A percentile compares a stretch with the other conserved stretches of the same genome.
These are phyloP conservation scores for Globisporangium megalacanthum DNA, from an alignment of 352 stramenopile species.

Conservation along the genomic window DNA sequence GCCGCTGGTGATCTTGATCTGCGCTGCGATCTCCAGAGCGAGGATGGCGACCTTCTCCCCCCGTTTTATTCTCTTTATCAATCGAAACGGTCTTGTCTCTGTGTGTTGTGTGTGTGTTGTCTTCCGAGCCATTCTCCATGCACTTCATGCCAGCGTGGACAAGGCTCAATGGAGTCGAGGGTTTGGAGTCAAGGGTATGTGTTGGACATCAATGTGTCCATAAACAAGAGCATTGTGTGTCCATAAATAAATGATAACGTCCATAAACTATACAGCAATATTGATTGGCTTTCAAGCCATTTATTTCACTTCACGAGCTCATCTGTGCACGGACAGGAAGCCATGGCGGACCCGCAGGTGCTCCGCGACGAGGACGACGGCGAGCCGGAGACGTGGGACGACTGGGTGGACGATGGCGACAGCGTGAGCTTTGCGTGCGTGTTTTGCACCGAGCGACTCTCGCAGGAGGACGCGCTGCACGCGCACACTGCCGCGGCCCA, in stretches of 20 bases:
- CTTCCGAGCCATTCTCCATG: too few species aligned
- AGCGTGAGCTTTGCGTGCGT: constrained; percentile 53
- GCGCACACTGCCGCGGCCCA: constrained; percentile 48
- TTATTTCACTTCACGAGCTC: not conserved
- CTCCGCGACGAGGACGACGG: constrained; percentile 22
- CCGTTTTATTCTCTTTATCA: not conserved
- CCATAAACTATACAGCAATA: too few species aligned
- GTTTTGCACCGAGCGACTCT: constrained; percentile 54
- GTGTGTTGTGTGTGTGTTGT: not conserved
- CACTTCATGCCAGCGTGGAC: too few species aligned
- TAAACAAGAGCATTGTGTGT: too few species aligned
- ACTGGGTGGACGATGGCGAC: constrained; percentile 75
- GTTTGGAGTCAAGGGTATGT: too few species aligned
- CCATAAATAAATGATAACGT: too few species aligned
- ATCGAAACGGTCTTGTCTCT: not conserved
- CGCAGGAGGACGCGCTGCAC: constrained; percentile 46
- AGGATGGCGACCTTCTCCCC: too few species aligned
- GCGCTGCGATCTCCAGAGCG: too few species aligned
- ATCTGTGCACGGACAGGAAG: not conserved
- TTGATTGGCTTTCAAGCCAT: not conserved
- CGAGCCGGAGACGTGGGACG: constrained; percentile 69
- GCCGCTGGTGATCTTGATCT: too few species aligned
- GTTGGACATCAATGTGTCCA: too few species aligned
- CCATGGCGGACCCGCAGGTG: constrained; percentile 13
- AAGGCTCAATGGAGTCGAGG: too few species aligned